Percentiles rank a stretch among this genome's conserved stretches.
These are phyloP conservation scores for Aciculosporium take DNA, from an alignment of 2,329 filamentous ascomycete genomes.

Conservation along the genomic window DNA sequence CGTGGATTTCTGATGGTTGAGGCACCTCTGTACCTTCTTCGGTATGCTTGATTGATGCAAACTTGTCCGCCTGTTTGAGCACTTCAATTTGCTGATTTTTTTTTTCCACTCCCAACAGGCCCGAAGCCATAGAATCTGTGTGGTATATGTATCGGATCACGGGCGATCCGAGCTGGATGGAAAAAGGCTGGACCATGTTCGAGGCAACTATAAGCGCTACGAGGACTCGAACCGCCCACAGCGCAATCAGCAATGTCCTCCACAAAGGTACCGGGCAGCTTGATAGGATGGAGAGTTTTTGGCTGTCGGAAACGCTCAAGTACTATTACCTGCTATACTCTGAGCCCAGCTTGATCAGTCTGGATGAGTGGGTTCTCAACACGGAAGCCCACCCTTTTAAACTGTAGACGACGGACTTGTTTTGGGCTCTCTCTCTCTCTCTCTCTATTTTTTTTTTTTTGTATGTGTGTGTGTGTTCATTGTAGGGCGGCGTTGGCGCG, in stretches of 20 bases:
- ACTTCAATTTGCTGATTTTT: conserved; percentile 9
- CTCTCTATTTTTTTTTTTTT: too few relatives aligned
- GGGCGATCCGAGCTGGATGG: conserved; percentile 58
- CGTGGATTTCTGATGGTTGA: conserved; percentile 35
- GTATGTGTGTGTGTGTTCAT: too few relatives aligned
- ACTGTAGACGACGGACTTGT: not conserved
- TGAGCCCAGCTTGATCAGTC: conserved; percentile 38
- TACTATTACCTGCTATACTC: conserved; percentile 59
- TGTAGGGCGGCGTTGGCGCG: too few relatives aligned
- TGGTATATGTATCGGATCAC: conserved; percentile 89
- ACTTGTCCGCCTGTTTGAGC: not conserved
- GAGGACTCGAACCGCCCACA: conserved; percentile 51
- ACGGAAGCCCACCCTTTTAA: conserved; percentile 48
- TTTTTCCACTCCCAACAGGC: conserved; percentile 29
- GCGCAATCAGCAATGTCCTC: conserved; percentile 53
- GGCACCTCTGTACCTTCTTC: conserved; percentile 42
- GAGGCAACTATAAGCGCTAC: conserved; percentile 53
- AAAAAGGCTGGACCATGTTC: conserved; percentile 82
- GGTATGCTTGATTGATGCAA: conserved; percentile 29
- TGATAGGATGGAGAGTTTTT: conserved; percentile 45
- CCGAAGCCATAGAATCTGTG: conserved; percentile 76
- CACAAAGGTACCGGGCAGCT: conserved; percentile 24
- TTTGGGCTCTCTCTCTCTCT: too few relatives aligned
- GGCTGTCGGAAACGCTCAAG: conserved; percentile 60
- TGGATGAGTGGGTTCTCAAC: conserved; percentile 54